phyloP scores from a whole-genome alignment of 2,329 filamentous ascomycete species.

The Eutypella sp. region DNA sequence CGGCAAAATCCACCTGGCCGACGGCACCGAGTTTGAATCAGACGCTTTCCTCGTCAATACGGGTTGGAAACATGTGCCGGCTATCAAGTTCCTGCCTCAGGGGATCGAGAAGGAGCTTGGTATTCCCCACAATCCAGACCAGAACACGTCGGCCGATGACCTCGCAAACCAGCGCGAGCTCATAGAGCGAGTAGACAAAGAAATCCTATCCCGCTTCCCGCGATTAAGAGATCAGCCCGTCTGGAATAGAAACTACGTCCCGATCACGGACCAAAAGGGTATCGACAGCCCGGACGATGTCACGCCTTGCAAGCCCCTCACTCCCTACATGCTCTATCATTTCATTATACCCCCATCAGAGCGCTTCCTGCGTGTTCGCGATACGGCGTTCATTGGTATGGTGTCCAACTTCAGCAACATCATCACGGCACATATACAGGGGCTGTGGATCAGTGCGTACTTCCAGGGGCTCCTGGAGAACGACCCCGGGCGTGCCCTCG shows the following conservation, averaged over 20 bases:
- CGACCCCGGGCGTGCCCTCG: conserved; percentile 15
- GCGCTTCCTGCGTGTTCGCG: conserved; percentile 31
- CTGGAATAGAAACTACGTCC: conserved; percentile 40
- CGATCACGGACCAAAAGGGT: conserved; percentile 32
- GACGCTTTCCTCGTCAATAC: conserved; percentile 52
- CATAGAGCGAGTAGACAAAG: conserved; percentile 37
- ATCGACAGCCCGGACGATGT: conserved; percentile 18
- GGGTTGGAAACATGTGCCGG: conserved; percentile 44
- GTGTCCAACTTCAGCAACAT: conserved; percentile 40
- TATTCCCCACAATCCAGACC: conserved; percentile 32
- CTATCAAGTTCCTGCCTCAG: conserved; percentile 40
- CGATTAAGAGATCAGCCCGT: conserved; percentile 40
- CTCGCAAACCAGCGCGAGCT: conserved; percentile 34
- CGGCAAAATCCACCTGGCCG: conserved; percentile 39
- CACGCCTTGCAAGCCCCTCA: conserved; percentile 15
- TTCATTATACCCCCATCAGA: conserved; percentile 39
- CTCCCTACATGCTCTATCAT: conserved; percentile 38
- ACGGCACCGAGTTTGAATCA: conserved; percentile 33
- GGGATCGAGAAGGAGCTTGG: conserved; percentile 39
- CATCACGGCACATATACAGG: conserved; percentile 40
- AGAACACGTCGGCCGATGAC: conserved; percentile 21
- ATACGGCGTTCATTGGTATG: conserved; percentile 44
- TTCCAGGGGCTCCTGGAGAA: conserved; percentile 40
- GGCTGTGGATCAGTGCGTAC: conserved; percentile 53
- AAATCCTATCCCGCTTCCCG: conserved; percentile 47